Conservation (phyloP, 108 stramenopile species). For the Skeletonema tropicum region DNA sequence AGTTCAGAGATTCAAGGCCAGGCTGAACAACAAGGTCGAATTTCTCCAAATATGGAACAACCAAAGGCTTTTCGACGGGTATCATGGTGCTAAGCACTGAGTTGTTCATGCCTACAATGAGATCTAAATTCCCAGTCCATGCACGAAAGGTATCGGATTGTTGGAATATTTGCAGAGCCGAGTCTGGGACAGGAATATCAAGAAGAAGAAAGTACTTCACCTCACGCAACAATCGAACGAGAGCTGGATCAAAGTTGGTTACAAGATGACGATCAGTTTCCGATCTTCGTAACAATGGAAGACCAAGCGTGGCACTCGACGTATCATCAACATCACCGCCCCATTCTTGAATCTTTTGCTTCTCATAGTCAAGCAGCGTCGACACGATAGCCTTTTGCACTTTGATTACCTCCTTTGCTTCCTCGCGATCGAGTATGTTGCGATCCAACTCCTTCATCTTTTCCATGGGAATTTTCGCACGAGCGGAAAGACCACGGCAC, state of each 20-base stretch:
- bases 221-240: slow-evolving; percentile 86
- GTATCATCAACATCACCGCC: slow-evolving; percentile 76
- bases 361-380: slow-evolving; percentile 79
- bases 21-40: slow-evolving; percentile 71
- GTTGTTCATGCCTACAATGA: slow-evolving; percentile 90
- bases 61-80: slow-evolving; percentile 88
- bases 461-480: slow-evolving; percentile 81
- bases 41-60: slow-evolving; percentile 75
- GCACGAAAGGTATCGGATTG: slow-evolving; percentile 80
- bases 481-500: slow-evolving; percentile 87
- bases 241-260: slow-evolving; percentile 92
- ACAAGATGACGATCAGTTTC: slow-evolving; percentile 58
- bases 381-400: slow-evolving; percentile 69
- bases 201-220: slow-evolving; percentile 90
- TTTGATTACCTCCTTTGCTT: slow-evolving; percentile 89
- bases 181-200: slow-evolving; percentile 76
- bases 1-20: slow-evolving; percentile 76
- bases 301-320: slow-evolving; percentile 77
- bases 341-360: slow-evolving; percentile 82
- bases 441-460: slow-evolving; percentile 82
- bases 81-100: slow-evolving; percentile 71
- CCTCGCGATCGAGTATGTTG: slow-evolving; percentile 87
- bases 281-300: slow-evolving; percentile 70
- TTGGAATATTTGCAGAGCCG: slow-evolving; percentile 79
- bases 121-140: slow-evolving; percentile 88